Conservation (phyloP, 2,329 filamentous ascomycete species). For the Trichoderma afroharzianum region DNA sequence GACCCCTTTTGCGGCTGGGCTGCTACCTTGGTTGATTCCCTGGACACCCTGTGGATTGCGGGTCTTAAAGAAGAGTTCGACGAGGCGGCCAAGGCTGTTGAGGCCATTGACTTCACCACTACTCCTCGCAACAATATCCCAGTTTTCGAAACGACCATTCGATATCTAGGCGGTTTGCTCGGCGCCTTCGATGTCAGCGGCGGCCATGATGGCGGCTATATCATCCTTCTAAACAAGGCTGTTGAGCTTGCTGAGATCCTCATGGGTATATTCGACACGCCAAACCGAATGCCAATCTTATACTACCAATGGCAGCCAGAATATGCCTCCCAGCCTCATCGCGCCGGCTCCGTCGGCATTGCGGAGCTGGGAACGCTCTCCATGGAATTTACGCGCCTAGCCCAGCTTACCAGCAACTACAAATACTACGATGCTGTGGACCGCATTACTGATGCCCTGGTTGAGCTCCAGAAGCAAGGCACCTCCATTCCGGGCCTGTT, state of each 20-base stretch:
- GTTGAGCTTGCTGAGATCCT: conserved; percentile 75
- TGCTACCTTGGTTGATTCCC: conserved; percentile 76
- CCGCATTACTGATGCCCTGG: conserved; percentile 76
- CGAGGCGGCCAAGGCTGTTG: conserved; percentile 66
- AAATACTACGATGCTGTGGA: conserved; percentile 90
- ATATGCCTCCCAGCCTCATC: conserved; percentile 59
- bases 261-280: conserved; percentile 83
- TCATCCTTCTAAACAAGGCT: conserved; percentile 71
- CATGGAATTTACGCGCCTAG: conserved; percentile 84
- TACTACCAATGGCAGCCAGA: conserved; percentile 75
- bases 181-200: conserved; percentile 84
- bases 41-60: conserved; percentile 88
- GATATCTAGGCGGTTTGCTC: conserved; percentile 82
- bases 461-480: conserved; percentile 66
- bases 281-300: conserved; percentile 85
- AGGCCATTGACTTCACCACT: conserved; percentile 78
- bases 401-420: conserved; percentile 75
- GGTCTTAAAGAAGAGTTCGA: conserved; percentile 75
- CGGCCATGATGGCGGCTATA: conserved; percentile 52
- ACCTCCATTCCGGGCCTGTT: conserved; percentile 76
- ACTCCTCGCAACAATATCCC: conserved; percentile 66
- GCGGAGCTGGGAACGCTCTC: conserved; percentile 77
- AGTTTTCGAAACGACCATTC: conserved; percentile 89
- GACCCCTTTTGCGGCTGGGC: conserved; percentile 93
- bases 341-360: conserved; percentile 55